Conservation (phyloP, 73 alveolate species). For the Uronychia binucleata region DNA sequence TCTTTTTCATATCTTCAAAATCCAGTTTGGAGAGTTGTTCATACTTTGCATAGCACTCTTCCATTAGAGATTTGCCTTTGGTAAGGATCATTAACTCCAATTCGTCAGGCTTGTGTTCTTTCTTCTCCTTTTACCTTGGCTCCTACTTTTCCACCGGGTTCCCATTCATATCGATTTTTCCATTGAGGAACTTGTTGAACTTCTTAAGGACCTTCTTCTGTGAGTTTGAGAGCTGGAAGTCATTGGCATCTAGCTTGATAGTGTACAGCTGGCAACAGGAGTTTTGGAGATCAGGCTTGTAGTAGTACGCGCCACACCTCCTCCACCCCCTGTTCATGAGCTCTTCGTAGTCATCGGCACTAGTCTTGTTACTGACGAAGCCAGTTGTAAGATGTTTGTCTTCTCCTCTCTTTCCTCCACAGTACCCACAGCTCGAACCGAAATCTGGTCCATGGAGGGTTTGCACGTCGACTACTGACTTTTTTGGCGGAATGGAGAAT, state of each 20-base stretch:
- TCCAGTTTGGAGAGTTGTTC: not conserved
- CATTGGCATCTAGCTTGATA: conserved; percentile 74
- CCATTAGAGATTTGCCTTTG: not conserved
- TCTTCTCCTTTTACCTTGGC: not conserved
- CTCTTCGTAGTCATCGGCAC: conserved; percentile 74
- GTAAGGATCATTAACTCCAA: not conserved
- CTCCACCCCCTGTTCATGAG: conserved; percentile 94
- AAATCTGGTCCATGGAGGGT: conserved; percentile 32
- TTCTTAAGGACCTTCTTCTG: conserved; percentile 85
- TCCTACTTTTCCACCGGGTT: conserved; percentile 36
- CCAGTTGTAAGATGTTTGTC: conserved; percentile 58
- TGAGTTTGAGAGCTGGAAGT: conserved; percentile 65
- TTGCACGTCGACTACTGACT: conserved; percentile 16
- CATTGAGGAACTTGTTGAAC: conserved; percentile 80
- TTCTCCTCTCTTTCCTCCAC: conserved; percentile 59
- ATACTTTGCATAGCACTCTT: not conserved
- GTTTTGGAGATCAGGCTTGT: conserved; percentile 69
- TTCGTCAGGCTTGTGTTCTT: not conserved
- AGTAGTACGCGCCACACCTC: conserved; percentile 85
- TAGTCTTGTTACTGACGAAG: conserved; percentile 57
- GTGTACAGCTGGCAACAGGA: conserved; percentile 92
- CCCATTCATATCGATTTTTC: conserved; percentile 56
- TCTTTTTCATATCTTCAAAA: not conserved
- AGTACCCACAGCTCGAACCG: conserved; percentile 83
- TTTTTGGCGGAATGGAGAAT: conserved; percentile 12